Evolutionary conservation across 208 protist genomes (phyloP), one percentile per base, ranked within the genome.

Genomic region (Crithidia fasciculata): DNA sequence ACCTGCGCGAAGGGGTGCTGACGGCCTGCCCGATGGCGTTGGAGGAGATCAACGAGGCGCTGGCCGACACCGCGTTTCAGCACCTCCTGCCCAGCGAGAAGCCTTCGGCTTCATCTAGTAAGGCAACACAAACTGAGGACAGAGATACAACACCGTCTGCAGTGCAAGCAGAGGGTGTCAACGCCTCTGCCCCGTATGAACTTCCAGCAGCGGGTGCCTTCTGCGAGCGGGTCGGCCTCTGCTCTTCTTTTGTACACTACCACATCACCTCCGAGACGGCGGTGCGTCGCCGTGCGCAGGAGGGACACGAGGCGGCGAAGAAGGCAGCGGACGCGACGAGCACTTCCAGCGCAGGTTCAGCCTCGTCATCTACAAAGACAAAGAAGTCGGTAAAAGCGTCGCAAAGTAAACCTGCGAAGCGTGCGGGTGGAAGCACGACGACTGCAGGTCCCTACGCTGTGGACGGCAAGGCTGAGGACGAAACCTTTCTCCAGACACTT

Each of bases 201-300:
- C 65, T 83, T 5, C 60, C 62, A 18, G 67, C 76, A 4, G 78
- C 78, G 1, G 66, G 74, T 6, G 19, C 41, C 10, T 74, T 84
- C 49, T 84, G 79, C 40, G 79, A 80, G 50, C 44, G 52, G n/a
- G 66, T 75, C 12, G 59, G 64, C 36, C 49, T 80, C 18, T 84
- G 79, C 47, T 68, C 64, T 13, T 15, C 67, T 18, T 74, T 64
- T 41, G 36, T 78, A 28, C 72, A 72, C 60, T 69, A 78, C 63
- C 58, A 74, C 57, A 77, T 83, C 57, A 74, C 67, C 36, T 72
- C 69, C 8, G 61, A 69, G 4, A 52, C 68, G 5, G 61, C 5
- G 3, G 67, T 72, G 54, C 62, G 56, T 40, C 65, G 65, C 56
- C 55, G 56, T 5, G 56, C 56, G 16, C 67, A 56, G 12, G 55